Conservation (phyloP, 2,329 filamentous ascomycete species). For the Pseudofabraea citricarpa region DNA sequence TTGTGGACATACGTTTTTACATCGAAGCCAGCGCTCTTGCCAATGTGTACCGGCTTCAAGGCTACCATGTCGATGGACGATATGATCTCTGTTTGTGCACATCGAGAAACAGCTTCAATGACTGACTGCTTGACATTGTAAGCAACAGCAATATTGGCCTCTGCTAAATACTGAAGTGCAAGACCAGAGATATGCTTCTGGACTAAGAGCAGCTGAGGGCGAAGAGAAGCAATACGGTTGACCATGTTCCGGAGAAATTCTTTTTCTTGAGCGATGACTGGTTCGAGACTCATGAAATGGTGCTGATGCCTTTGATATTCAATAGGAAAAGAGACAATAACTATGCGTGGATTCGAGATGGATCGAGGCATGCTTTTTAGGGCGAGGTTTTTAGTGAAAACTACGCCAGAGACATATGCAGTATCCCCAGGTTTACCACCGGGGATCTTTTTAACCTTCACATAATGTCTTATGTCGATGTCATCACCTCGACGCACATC, state of each 20-base stretch:
- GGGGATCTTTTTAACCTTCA: conserved; percentile 94
- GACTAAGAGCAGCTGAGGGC: conserved; percentile 82
- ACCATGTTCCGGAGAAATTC: conserved; percentile 92
- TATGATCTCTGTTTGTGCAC: conserved; percentile 86
- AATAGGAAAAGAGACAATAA: conserved; percentile 91
- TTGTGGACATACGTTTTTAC: conserved; percentile 91
- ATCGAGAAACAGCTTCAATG: conserved; percentile 88
- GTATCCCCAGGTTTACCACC: conserved; percentile 88
- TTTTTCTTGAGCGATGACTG: conserved; percentile 92
- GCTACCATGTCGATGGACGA: conserved; percentile 93
- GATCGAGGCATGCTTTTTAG: conserved; percentile 93
- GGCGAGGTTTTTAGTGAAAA: conserved; percentile 96
- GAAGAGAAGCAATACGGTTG: conserved; percentile 79
- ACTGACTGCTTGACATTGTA: conserved; percentile 97
- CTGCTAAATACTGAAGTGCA: conserved; percentile 80
- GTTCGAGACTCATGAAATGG: conserved; percentile 97
- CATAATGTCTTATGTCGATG: conserved; percentile 96
- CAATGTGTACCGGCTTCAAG: conserved; percentile 67
- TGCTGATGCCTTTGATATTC: conserved; percentile 91
- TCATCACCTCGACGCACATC: conserved; percentile 87
- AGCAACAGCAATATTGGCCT: conserved; percentile 85
- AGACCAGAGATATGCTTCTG: conserved; percentile 90
- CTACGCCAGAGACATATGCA: conserved; percentile 91
- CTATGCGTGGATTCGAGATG: conserved; percentile 77
- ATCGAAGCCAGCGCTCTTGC: conserved; percentile 81